Conservation (phyloP, 768 basidiomycete genomes). For the Cystofilobasidium macerans region DNA sequence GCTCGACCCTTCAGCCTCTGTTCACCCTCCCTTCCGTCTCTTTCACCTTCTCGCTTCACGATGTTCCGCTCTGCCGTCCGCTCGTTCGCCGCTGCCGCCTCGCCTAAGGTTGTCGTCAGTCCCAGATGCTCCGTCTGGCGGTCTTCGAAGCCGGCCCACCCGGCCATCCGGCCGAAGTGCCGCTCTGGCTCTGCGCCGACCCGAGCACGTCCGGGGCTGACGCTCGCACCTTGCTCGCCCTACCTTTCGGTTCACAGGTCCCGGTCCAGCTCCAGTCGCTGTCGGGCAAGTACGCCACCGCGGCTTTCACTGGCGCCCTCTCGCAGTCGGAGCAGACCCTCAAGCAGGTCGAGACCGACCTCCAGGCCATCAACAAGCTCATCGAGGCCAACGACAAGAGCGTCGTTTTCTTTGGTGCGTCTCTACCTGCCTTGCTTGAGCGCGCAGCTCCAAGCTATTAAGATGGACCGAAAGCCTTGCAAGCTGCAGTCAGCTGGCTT, state of each 20-base stretch:
- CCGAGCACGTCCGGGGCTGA: not conserved
- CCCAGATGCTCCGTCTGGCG: not conserved
- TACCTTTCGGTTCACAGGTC: constrained; percentile 1
- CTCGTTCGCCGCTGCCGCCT: not conserved
- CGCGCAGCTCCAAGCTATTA: not conserved
- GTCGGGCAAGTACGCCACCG: constrained; percentile 37
- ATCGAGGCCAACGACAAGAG: constrained; percentile 58
- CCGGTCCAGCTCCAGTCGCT: constrained; percentile 24
- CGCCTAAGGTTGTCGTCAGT: not conserved
- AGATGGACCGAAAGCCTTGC: too few relatives aligned
- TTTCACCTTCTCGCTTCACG: not conserved
- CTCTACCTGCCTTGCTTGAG: not conserved
- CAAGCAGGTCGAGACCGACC: constrained; percentile 74
- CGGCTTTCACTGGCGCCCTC: constrained; percentile 41
- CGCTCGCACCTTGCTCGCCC: not conserved
- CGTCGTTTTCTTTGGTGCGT: constrained; percentile 52
- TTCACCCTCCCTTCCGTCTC: not conserved
- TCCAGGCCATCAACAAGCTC: constrained; percentile 56
- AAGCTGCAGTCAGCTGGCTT: too few relatives aligned
- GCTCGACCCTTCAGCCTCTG: too few relatives aligned
- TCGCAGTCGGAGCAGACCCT: constrained; percentile 71
- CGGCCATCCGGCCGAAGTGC: too few relatives aligned
- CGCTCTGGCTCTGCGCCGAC: not conserved
- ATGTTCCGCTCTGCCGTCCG: constrained; percentile 6
- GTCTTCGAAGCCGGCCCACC: too few relatives aligned